A percentile compares a stretch with the other conserved stretches of the same genome.
Conservation (phyloP, 1,284 basidiomycete species). For the Erythrobasidium hasegawianum region DNA sequence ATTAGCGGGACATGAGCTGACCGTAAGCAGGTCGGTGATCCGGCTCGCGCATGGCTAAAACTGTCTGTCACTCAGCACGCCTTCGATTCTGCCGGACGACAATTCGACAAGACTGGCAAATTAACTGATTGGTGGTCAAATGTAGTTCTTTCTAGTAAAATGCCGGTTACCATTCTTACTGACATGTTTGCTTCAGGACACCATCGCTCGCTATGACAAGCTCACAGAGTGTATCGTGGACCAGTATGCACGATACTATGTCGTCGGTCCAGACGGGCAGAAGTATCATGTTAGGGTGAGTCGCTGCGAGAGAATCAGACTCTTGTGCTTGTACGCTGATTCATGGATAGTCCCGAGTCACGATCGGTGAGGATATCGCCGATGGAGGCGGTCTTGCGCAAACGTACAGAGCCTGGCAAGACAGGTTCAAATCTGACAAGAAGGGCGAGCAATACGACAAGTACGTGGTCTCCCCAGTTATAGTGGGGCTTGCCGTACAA, state of each 20-base stretch:
- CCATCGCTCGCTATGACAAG: slow-evolving; percentile 74
- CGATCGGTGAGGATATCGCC: slow-evolving; percentile 65
- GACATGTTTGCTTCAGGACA: slow-evolving; percentile 60
- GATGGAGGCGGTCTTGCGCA: slow-evolving; percentile 52
- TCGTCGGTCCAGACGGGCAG: slow-evolving; percentile 40
- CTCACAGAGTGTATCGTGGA: slow-evolving; percentile 81
- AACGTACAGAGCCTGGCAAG: slow-evolving; percentile 49
- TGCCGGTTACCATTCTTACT: background rate
- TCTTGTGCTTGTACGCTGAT: background rate
- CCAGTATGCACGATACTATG: slow-evolving; percentile 65
- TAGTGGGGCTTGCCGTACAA: slow-evolving; percentile 58
- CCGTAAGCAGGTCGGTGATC: slow-evolving; percentile 53
- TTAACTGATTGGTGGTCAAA: slow-evolving; percentile 73
- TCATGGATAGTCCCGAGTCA: slow-evolving; percentile 58
- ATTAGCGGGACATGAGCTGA: slow-evolving; percentile 83
- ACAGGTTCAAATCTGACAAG: slow-evolving; percentile 40
- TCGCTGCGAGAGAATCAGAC: background rate
- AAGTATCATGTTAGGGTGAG: slow-evolving; percentile 41
- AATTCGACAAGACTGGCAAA: slow-evolving; percentile 56
- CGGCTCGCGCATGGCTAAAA: background rate
- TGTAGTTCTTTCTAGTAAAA: slow-evolving; percentile 49
- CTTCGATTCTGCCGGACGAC: slow-evolving; percentile 83
- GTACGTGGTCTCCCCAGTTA: too few species aligned
- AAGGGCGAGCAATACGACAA: slow-evolving; percentile 44
- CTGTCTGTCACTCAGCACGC: slow-evolving; percentile 61